Base-by-base conservation (phyloP, 129 eudicot species). In the Ambrosia trifida region DNA sequence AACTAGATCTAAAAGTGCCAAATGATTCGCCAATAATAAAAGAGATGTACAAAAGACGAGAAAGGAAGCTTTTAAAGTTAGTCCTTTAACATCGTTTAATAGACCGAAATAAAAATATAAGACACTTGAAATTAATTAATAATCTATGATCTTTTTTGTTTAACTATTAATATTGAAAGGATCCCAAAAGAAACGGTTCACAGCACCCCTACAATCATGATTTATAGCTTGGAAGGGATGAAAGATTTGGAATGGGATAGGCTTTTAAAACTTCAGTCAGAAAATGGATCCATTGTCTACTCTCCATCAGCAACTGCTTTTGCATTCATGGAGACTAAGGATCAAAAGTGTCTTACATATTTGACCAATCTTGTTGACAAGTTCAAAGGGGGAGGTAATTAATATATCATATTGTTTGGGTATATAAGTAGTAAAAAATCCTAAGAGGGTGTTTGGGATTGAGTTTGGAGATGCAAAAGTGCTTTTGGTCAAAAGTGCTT, bases 221-320 rank as follows among this genome's bases (percentile, higher is more conserved):
- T 33, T 4, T 69, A 69, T 69, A 69, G 50, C 73, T 69, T 69
- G 62, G 73, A 69, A 36, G 73, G 73, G 19, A 18, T 69, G 63
- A 69, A 69, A 50, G 73, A 69, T 36, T 51, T 69, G 35, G 73
- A 69, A 19, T 69, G 73, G 63, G 49, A 69, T 4, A 69, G 51
- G 63, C 19, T 69, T 69, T 49, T 69, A 9, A 69, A 35, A 18
- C 73, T 69, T 69, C 32, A 35, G 51, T 35, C 62, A 2, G 49
- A 69, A 69, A 50, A 69, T 69, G 73, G 63, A 51, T 69, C 73
- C 4, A 9, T 69, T 1, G 11, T 51, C 3, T 69, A 0, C 11
- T 69, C 73, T 18, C 63, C 73, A 16, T 12, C 73, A 33, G 28
- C 73, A 10, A 69, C 63, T 33, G 47, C 63, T 38, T 32, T 69